These are phyloP conservation scores for Eutrema heterophyllum DNA, from an alignment of 345 rosid genomes.

Conservation along the genomic window DNA sequence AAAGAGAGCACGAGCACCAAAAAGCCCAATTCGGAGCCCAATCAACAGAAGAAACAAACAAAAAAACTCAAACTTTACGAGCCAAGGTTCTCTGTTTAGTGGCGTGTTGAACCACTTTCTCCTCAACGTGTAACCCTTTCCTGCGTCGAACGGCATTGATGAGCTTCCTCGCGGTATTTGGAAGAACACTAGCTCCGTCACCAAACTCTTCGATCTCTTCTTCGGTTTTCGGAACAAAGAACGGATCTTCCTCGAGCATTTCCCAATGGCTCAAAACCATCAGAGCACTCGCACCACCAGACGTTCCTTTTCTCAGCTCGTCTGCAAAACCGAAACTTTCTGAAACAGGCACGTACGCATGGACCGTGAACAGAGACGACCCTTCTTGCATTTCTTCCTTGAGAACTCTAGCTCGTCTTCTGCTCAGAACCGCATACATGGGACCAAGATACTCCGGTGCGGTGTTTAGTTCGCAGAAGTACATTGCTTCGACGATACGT, in stretches of 20 bases:
- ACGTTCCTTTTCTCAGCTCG: conserved; percentile 75
- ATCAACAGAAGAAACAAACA: not conserved
- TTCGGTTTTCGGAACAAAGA: conserved; percentile 80
- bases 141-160: conserved; percentile 66
- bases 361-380: conserved; percentile 67
- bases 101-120: conserved; percentile 81
- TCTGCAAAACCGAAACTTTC: conserved; percentile 92
- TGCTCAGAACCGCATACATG: conserved; percentile 74
- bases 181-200: conserved; percentile 84
- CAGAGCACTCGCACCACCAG: conserved; percentile 85
- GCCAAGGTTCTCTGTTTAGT: conserved; percentile 83
- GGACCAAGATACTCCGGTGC: conserved; percentile 66
- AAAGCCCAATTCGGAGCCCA: conserved; percentile 16
- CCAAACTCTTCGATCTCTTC: conserved; percentile 91
- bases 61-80: conserved; percentile 44
- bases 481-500: conserved; percentile 85
- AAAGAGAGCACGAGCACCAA: not conserved
- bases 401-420: conserved; percentile 72
- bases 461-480: conserved; percentile 82
- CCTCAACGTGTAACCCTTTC: conserved; percentile 84
- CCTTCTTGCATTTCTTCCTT: conserved; percentile 98
- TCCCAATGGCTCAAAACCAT: conserved; percentile 94
- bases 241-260: conserved; percentile 79
- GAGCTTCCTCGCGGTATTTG: conserved; percentile 78
- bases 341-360: conserved; percentile 76